Evolutionary conservation across 306 rosid species (phyloP).

Genomic region (Vicia faba): DNA sequence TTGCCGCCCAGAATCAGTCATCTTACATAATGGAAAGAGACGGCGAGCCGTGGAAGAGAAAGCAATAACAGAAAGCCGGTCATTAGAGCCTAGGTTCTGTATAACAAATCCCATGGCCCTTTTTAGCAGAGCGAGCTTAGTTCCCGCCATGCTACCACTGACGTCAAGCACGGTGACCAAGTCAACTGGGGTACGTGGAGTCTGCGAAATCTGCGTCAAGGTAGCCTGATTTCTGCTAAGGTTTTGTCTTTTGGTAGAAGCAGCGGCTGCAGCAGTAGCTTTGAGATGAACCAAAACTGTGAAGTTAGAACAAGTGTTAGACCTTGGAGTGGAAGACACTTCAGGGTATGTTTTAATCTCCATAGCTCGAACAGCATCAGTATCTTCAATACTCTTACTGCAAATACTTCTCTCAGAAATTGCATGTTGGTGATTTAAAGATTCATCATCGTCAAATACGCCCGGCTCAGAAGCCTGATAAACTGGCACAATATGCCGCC

Average conservation of each 20-base stretch:
- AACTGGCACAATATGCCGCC: slow-evolving; percentile 77
- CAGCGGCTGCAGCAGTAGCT: slow-evolving; percentile 71
- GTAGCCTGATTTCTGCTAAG: slow-evolving; percentile 50
- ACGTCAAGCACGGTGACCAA: slow-evolving; percentile 92
- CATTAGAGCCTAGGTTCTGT: slow-evolving; percentile 88
- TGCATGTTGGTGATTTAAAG: slow-evolving; percentile 59
- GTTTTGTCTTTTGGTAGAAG: slow-evolving; percentile 40
- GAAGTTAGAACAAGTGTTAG: slow-evolving; percentile 58
- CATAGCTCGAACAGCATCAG: slow-evolving; percentile 46
- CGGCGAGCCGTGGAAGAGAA: slow-evolving; percentile 99
- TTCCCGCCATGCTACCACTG: slow-evolving; percentile 99
- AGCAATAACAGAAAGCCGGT: slow-evolving; percentile 91
- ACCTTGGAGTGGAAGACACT: slow-evolving; percentile 62
- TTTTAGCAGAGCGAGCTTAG: slow-evolving; percentile 90
- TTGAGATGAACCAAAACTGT: slow-evolving; percentile 83
- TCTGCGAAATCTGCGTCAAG: slow-evolving; percentile 57
- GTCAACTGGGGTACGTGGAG: slow-evolving; percentile 89
- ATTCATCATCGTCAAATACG: slow-evolving; percentile 80
- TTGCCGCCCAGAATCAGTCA: slow-evolving; percentile 84
- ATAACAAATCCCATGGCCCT: slow-evolving; percentile 99
- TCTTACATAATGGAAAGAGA: slow-evolving; percentile 76
- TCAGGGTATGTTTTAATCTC: slow-evolving; percentile 78
- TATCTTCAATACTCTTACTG: slow-evolving; percentile 43
- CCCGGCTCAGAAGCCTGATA: slow-evolving; percentile 82
- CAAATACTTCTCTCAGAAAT: slow-evolving; percentile 46